Evolutionary conservation across 495 filamentous ascomycete genomes (phyloP).

Genomic region (Xylaria sp.): DNA sequence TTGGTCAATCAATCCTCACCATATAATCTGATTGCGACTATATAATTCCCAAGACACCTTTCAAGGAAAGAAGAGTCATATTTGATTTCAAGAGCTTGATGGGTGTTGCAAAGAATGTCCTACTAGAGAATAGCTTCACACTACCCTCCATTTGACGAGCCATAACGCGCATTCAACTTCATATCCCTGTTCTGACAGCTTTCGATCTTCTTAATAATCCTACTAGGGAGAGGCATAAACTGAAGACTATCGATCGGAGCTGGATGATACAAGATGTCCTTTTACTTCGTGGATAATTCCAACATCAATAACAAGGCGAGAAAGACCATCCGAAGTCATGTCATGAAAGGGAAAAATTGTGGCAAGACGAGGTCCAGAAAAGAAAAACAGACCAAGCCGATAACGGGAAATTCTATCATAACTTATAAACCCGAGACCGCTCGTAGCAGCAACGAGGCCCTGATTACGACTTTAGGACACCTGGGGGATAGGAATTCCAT

Average conservation of each 20-base stretch:
- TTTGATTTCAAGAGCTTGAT: neutral
- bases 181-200: neutral
- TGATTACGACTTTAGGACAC: neutral
- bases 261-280: constrained; percentile 19
- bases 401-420: neutral
- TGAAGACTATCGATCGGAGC: neutral
- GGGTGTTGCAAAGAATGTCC: neutral
- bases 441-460: neutral
- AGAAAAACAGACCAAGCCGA: neutral
- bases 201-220: neutral
- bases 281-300: constrained; percentile 36
- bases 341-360: constrained; percentile 43
- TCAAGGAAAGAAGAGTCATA: neutral
- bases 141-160: neutral
- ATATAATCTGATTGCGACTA: neutral
- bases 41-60: neutral
- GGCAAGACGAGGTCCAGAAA: constrained; percentile 30
- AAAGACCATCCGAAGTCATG: constrained; percentile 40
- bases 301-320: constrained; percentile 28
- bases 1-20: neutral
- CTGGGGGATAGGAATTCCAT: neutral
- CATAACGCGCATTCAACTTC: neutral
- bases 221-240: neutral
- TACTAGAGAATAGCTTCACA: neutral
- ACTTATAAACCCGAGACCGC: neutral